Evolutionary conservation across 257 asterid species (phyloP), one percentile per base, ranked within the genome.

Genomic region (Ilex asprella): DNA sequence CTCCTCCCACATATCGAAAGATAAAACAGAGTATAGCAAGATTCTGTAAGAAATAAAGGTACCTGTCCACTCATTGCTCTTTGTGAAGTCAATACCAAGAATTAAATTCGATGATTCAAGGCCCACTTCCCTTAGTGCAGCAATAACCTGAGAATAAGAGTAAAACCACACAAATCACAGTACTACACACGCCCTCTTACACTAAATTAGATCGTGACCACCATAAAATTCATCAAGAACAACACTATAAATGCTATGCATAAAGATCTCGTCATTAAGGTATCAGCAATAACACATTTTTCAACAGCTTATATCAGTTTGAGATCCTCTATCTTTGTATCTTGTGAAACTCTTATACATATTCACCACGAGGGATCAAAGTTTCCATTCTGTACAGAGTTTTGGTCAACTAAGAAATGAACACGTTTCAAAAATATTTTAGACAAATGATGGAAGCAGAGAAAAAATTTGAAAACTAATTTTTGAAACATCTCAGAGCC

Each of bases 1-100:
- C 32, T 55, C 50, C 27, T 61, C 67, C 67, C 58, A 56, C 55
- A 30, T 35, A 64, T 52, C 8, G 43, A 67, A 59, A 62, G 65
- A n/a, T 15, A 35, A 9, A 31, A 35, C 52, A 43, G 58, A 46
- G 27, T 21, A 21, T 21, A 21, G 27, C 27, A 52, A 66, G 65
- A 30, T 8, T 70, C 63, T 44, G 46, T 43, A 66, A 51, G 30
- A 60, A 65, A 62, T 60, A 16, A 63, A 64, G 27, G 61, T 57
- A 89, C 97, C 97, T 81, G 89, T 81, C 97, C 97, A 89, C 63
- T 89, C 97, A 56, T 86, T 89, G 81, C 97, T 89, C 82, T 86
- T 86, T 55, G 97, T 89, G 70, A 89, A 86, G 75, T 89, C 97
- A 44, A 89, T 81, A 62, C 95, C 97, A 63, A 89, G 91, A 78